A percentile compares a stretch with the other conserved stretches of the same genome.
These are phyloP conservation scores for Noccaea caerulescens DNA, from an alignment of 345 rosid species.

Conservation along the genomic window DNA sequence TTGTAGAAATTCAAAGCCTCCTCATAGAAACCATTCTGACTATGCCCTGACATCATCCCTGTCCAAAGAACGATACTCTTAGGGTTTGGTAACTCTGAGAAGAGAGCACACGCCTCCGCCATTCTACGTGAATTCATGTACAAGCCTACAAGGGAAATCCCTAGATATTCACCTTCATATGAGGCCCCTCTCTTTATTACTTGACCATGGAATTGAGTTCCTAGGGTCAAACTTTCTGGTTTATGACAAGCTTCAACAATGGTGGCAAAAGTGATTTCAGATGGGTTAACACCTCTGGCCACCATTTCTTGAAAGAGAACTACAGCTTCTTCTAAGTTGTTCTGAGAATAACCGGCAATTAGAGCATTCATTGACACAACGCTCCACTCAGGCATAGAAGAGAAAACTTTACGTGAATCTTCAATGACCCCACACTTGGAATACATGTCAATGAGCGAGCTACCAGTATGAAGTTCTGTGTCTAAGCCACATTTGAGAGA, in stretches of 20 bases:
- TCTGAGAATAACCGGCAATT: slow-evolving; percentile 74
- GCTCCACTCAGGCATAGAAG: slow-evolving; percentile 59
- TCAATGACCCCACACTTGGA: slow-evolving; percentile 63
- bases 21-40: slow-evolving; percentile 68
- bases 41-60: slow-evolving; percentile 77
- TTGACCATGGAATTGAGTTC: slow-evolving; percentile 71
- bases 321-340: slow-evolving; percentile 58
- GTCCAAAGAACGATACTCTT: slow-evolving; percentile 77
- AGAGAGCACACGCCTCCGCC: slow-evolving; percentile 61
- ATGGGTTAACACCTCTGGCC: slow-evolving; percentile 59
- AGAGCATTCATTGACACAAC: slow-evolving; percentile 86
- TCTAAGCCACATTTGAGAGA: slow-evolving; percentile 71
- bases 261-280: slow-evolving; percentile 75
- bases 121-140: slow-evolving; percentile 65
- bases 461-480: slow-evolving; percentile 76
- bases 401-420: slow-evolving; percentile 55
- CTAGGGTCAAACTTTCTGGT: slow-evolving; percentile 56
- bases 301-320: slow-evolving; percentile 64
- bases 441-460: slow-evolving; percentile 92
- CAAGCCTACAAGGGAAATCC: slow-evolving; percentile 75
- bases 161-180: slow-evolving; percentile 67
- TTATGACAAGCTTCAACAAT: slow-evolving; percentile 80
- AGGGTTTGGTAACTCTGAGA: slow-evolving; percentile 63
- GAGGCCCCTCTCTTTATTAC: slow-evolving; percentile 61
- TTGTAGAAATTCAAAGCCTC: slow-evolving; percentile 66